Base-by-base conservation (phyloP, 2,329 filamentous ascomycete species). In the Trichophyton mentagrophytes region DNA sequence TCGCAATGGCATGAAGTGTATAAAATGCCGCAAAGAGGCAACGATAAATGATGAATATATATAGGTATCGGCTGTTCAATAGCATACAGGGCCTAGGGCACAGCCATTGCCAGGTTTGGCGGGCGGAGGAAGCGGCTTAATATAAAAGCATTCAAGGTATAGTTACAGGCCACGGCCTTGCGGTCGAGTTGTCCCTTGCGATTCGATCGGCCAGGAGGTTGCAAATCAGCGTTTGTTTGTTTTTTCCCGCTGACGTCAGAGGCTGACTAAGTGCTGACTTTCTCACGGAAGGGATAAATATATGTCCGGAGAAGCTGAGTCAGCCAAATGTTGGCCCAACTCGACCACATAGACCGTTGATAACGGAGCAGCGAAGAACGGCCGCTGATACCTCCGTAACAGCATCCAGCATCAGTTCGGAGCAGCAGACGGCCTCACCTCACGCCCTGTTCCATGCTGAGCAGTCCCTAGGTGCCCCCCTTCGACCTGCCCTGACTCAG, bases 401-500 rank as follows among this genome's bases (percentile, higher is more conserved):
- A 30, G 15, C 51, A 55, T 55, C 27, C n/a, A 55, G 51, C 27
- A 55, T 33, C 27, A 55, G 38, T 55, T 55, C 30, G 51, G 51
- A 55, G 51, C 30, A 55, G 51, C 51, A 17, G 51, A 55, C 51
- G 27, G 51, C 27, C 27, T 55, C 9, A 20, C 2, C 38, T 55
- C 27, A n/a, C 17, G 27, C 11, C 30, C 51, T 33, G 51, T 36
- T 36, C 25, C 30, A 55, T 33, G 51, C 33, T 55, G 51, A 55
- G 15, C 27, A 55, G 13, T 6, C 51, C 30, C 27, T 55, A 36
- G 27, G 22, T 22, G 2, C 6, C 17, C 27, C 38, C 38, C 42
- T 20, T 46, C 40, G 20, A 56, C 59, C 61, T 53, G 59, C 57
- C 49, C 60, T 57, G 55, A 57, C 33, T n/a, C 36, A 57, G 55